These are phyloP conservation scores for Phaeodactylum tricornutum DNA, from an alignment of 108 stramenopile genomes.

Conservation along the genomic window DNA sequence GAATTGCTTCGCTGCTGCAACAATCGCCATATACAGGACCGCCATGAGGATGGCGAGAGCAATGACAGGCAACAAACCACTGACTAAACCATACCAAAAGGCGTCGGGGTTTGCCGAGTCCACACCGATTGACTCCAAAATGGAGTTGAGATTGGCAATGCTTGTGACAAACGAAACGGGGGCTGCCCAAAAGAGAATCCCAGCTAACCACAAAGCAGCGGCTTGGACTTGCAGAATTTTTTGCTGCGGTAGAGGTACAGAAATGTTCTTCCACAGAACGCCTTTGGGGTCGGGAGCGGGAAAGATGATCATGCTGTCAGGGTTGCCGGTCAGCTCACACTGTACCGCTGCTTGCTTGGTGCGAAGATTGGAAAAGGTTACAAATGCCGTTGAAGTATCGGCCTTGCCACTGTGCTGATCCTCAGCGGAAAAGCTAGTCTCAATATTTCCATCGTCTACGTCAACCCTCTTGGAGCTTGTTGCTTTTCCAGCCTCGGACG, in stretches of 20 bases:
- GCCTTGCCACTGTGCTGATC: conserved; percentile 7
- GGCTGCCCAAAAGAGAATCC: conserved; percentile 34
- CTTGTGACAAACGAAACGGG: conserved; percentile 22
- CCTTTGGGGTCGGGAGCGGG: conserved; percentile 22
- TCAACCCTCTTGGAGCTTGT: no score
- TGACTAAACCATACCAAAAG: conserved; percentile 20
- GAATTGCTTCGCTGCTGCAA: conserved; percentile 13
- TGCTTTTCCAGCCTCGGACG: conserved; percentile 2
- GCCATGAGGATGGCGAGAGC: conserved; percentile 21
- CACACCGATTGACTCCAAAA: conserved; percentile 7
- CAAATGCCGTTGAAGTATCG: conserved; percentile 42
- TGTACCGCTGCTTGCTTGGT: conserved; percentile 51
- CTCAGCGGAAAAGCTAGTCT: conserved; percentile 10
- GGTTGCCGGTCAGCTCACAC: conserved; percentile 18
- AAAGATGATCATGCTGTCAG: conserved; percentile 15
- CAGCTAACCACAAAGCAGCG: conserved; percentile 12
- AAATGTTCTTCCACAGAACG: conserved; percentile 29
- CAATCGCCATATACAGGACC: conserved; percentile 22
- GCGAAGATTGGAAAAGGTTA: conserved; percentile 38
- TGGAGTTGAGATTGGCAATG: conserved; percentile 23
- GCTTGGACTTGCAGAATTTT: conserved; percentile 9
- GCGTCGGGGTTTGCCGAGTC: background rate
- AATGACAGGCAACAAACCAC: conserved; percentile 33
- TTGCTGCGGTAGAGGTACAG: conserved; percentile 6
- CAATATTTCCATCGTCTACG: conserved; percentile 13